phyloP scores from a whole-genome alignment of 2,329 filamentous ascomycete species.

The Cercospora sp. region DNA sequence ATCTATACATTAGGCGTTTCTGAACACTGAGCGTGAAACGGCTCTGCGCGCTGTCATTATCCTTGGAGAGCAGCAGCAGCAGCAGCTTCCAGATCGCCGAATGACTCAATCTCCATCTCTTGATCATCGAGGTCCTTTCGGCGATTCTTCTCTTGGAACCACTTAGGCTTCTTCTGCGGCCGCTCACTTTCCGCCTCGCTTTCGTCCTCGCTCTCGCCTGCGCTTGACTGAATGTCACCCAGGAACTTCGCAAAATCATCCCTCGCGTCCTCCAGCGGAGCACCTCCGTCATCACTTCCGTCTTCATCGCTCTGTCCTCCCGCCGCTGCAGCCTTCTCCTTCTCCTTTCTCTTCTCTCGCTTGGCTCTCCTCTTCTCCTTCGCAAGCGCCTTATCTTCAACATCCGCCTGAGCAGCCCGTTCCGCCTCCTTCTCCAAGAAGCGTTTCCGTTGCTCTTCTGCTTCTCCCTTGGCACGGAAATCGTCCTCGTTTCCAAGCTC shows the following conservation, averaged over 20 bases:
- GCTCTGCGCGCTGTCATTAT: neutral
- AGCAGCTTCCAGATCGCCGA: slow-evolving; percentile 76
- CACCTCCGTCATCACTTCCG: slow-evolving; percentile 28
- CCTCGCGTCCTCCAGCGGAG: slow-evolving; percentile 31
- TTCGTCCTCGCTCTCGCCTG: slow-evolving; percentile 43
- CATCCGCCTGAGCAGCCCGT: slow-evolving; percentile 71
- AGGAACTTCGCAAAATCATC: slow-evolving; percentile 49
- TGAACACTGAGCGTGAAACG: neutral
- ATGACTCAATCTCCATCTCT: slow-evolving; percentile 68
- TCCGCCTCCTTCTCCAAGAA: slow-evolving; percentile 77
- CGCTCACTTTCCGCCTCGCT: slow-evolving; percentile 34
- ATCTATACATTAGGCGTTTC: neutral
- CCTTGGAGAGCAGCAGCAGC: slow-evolving; percentile 51
- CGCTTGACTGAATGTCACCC: slow-evolving; percentile 36
- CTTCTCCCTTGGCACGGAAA: slow-evolving; percentile 73
- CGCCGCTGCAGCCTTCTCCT: slow-evolving; percentile 56
- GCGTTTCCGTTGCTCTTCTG: slow-evolving; percentile 70
- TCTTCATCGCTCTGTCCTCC: slow-evolving; percentile 27
- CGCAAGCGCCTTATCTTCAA: slow-evolving; percentile 76
- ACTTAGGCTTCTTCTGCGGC: slow-evolving; percentile 66
- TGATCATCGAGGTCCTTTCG: slow-evolving; percentile 53
- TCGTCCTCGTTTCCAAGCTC: slow-evolving; percentile 82
- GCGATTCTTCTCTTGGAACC: slow-evolving; percentile 69
- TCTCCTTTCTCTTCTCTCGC: slow-evolving; percentile 69
- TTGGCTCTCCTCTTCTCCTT: slow-evolving; percentile 78